Base-by-base conservation (phyloP, 2,329 filamentous ascomycete species). In the Cadophora malorum region DNA sequence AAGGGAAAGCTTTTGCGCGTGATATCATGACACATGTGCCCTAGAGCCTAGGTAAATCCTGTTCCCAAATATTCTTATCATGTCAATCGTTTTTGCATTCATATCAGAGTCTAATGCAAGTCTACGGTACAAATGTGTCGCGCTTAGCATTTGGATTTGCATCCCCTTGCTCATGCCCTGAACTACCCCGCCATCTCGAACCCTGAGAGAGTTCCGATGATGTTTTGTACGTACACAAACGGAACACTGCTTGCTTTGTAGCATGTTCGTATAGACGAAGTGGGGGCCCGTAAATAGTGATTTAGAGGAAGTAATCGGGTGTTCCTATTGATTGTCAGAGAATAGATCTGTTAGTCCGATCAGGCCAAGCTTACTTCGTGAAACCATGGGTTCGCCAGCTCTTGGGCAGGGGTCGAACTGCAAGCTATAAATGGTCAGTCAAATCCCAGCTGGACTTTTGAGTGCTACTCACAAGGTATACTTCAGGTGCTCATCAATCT, bases 371-470 rank as follows among this genome's bases (percentile, higher is more conserved):
- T 81, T 83, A 88, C 91, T 90, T 85, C 96, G 91, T 79, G 96
- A 98, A 72, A 99, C 96, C 96, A 98, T 98, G 28, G 96, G 96
- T 81, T 99, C 96, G 76, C 96, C 96, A 74, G 96, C 95, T 81
- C 96, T 90, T 67, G 96, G 96, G 86, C 96, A 98, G 65, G 96
- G 96, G 79, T 99, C 96, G 81, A 98, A 99, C 90, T 99, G 96
- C 82, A 99, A 84, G 91, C 96, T 99, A 77, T 23, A 68, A 33
- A n/a, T 45, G 59, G 25, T 80, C 73, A 81, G 77, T 70, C 66
- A 60, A 64, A 63, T 33, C 19, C 28, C 16, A 28, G 23, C 56
- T 35, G 41, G 12, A 53, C 21, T 2, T 35, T 33, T 14, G 4
- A 23, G 33, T 45, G 28, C 60, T 56, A 90, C 94, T 81, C 87